phyloP scores from a whole-genome alignment of 2,329 filamentous ascomycete genomes.

The Colletotrichum ledebouriae region DNA sequence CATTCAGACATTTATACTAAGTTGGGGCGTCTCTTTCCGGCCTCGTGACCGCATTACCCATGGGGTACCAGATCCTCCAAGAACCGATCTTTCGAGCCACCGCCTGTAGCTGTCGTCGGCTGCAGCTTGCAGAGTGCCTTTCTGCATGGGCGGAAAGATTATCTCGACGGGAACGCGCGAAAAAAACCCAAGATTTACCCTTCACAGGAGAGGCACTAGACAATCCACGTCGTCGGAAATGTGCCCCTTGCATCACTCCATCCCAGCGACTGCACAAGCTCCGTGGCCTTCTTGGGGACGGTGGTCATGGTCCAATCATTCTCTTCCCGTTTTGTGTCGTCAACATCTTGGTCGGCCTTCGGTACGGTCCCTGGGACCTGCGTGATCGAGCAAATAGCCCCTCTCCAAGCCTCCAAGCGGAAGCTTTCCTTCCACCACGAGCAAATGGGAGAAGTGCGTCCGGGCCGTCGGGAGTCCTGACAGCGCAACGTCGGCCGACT shows the following conservation, averaged over 20 bases:
- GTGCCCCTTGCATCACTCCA: slow-evolving; percentile 22
- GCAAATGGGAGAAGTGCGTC: slow-evolving; percentile 31
- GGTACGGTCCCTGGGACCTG: slow-evolving; percentile 36
- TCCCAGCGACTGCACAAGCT: slow-evolving; percentile 8
- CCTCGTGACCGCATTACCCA: slow-evolving; percentile 17
- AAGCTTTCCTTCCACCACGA: slow-evolving; percentile 26
- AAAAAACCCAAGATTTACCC: background rate
- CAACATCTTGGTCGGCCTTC: slow-evolving; percentile 23
- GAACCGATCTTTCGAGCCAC: background rate
- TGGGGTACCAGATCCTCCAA: slow-evolving; percentile 2
- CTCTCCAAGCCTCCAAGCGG: slow-evolving; percentile 14
- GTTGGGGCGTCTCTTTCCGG: slow-evolving; percentile 22
- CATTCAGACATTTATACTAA: slow-evolving; percentile 13
- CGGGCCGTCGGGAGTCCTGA: slow-evolving; percentile 22
- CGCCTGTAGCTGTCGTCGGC: background rate
- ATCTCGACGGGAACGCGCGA: background rate
- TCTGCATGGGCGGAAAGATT: background rate
- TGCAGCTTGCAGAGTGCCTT: background rate
- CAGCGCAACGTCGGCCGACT: slow-evolving; percentile 11
- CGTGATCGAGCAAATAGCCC: slow-evolving; percentile 7
- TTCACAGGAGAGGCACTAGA: background rate
- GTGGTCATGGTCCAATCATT: slow-evolving; percentile 1
- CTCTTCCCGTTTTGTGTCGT: background rate
- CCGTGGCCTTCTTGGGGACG: slow-evolving; percentile 2
- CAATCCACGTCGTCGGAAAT: background rate